Base-by-base conservation (phyloP, 768 basidiomycete species). In the Termitomyces sp. region DNA sequence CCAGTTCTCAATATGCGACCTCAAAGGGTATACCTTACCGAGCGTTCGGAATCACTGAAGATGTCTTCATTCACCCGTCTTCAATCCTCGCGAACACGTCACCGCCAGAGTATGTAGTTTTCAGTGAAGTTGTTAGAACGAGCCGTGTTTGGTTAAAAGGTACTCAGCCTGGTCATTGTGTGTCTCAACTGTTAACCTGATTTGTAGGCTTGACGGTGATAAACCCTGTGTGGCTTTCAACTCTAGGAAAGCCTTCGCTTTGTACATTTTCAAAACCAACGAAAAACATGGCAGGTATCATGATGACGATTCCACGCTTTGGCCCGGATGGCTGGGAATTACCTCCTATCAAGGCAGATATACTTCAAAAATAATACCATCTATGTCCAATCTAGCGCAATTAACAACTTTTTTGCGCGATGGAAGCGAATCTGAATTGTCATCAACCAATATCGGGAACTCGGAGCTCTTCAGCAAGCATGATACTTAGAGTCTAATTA, bases 11-110 rank as follows among this genome's bases (percentile, higher is more conserved):
- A 61, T 91, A 79, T 66, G 76, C 87, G 9, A 91, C 85, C 23
- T 81, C 88, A 0, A 86, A 84, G 63, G 89, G 88, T 7, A 83
- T 98, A 16, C 74, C 94, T 0, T 99, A 98, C 68, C 81, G 78
- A 47, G 88, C 94, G 1, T 64, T 94, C 49, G 89, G 91, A 1
- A 76, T 96, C 38, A 58, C 77, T 15, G 91, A 95, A 62, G 92
- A 97, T 61, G 92, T 96, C 2, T 98, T 83, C 70, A 86, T 98
- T 52, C 95, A 98, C 66, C 91, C 93, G 0, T 89, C 89, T 0
- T 95, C 92, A n/a, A 77, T 89, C 18, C 68, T 96, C 12, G 84
- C 84, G 54, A 79, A 80, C 61, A 56, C 59, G 6, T 58, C 85
- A 11, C 92, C 96, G 2, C 92, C 96, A 0, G 93, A 96, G 51